These are phyloP conservation scores for Arachis hypogaea DNA, from an alignment of 306 rosid species.

Conservation along the genomic window DNA sequence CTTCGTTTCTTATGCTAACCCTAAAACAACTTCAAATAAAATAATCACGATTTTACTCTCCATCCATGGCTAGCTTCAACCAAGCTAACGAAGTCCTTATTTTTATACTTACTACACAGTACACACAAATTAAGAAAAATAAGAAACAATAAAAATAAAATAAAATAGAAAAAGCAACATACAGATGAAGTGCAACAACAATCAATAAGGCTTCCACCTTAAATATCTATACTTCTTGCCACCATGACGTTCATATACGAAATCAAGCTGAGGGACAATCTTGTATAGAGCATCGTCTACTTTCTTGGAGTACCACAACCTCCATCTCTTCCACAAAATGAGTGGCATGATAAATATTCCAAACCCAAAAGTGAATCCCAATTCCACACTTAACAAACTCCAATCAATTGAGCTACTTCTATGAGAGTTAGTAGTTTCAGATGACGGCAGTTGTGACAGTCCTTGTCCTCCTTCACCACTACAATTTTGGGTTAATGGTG, in stretches of 20 bases:
- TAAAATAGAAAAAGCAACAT: too few species aligned
- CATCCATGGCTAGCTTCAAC: too few species aligned
- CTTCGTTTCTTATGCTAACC: too few species aligned
- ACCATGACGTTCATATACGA: background rate
- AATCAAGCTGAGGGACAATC: slow-evolving; percentile 27
- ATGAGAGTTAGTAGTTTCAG: background rate
- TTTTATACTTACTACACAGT: too few species aligned
- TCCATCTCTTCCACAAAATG: slow-evolving; percentile 34
- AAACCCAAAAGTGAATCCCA: slow-evolving; percentile 46
- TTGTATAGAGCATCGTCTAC: slow-evolving; percentile 13
- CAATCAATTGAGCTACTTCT: slow-evolving; percentile 12
- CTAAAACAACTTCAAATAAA: too few species aligned
- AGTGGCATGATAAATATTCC: slow-evolving; percentile 33
- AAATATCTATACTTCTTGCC: slow-evolving; percentile 20
- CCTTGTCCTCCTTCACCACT: background rate
- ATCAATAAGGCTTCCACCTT: slow-evolving; percentile 21
- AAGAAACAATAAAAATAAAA: too few species aligned
- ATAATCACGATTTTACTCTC: too few species aligned
- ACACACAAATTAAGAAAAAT: too few species aligned
- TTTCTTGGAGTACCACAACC: slow-evolving; percentile 30
- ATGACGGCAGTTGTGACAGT: background rate
- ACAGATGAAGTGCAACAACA: too few species aligned
- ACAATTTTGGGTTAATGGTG: slow-evolving; percentile 24
- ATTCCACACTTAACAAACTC: slow-evolving; percentile 33
- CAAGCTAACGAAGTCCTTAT: too few species aligned